Percentiles rank a stretch among this genome's conserved stretches.
Evolutionary conservation across 495 filamentous ascomycete genomes (phyloP).

Genomic region (Filosporella fistucella): DNA sequence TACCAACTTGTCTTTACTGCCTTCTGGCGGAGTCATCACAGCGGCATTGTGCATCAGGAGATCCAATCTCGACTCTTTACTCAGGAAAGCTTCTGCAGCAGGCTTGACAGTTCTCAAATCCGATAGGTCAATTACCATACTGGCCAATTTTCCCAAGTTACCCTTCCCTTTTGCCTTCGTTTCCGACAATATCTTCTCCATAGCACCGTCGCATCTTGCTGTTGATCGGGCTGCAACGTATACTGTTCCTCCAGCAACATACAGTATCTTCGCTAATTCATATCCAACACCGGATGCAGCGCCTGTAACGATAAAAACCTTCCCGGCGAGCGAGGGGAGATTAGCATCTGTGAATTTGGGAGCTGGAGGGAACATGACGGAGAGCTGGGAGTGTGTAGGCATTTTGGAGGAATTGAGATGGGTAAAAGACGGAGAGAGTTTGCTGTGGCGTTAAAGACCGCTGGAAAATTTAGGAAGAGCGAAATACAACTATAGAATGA

Average conservation of each 20-base stretch:
- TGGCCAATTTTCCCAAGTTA: constrained; percentile 30
- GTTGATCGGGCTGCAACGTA: constrained; percentile 24
- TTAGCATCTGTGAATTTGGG: constrained; percentile 8
- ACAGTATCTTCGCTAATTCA: constrained; percentile 38
- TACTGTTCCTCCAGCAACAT: constrained; percentile 28
- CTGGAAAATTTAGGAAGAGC: too few species aligned
- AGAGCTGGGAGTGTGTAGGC: neutral
- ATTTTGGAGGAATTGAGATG: too few species aligned
- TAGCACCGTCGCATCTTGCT: constrained; percentile 28
- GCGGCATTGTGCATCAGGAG: constrained; percentile 48
- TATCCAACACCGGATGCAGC: constrained; percentile 29
- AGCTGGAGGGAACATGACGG: constrained; percentile 8
- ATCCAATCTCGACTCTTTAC: constrained; percentile 37
- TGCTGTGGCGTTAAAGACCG: too few species aligned
- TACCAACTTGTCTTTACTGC: constrained; percentile 24
- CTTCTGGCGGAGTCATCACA: constrained; percentile 36
- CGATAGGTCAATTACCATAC: constrained; percentile 37
- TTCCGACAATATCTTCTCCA: constrained; percentile 25
- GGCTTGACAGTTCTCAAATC: constrained; percentile 41
- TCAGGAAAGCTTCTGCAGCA: constrained; percentile 35
- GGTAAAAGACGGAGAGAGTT: too few species aligned
- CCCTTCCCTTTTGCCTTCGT: constrained; percentile 6
- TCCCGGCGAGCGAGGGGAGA: constrained; percentile 3
- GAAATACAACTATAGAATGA: too few species aligned
- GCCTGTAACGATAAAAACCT: constrained; percentile 18